Evolutionary conservation across 805 yeast genomes (phyloP), one percentile per base, ranked within the genome.

Genomic region (Barnettozyma californica): DNA sequence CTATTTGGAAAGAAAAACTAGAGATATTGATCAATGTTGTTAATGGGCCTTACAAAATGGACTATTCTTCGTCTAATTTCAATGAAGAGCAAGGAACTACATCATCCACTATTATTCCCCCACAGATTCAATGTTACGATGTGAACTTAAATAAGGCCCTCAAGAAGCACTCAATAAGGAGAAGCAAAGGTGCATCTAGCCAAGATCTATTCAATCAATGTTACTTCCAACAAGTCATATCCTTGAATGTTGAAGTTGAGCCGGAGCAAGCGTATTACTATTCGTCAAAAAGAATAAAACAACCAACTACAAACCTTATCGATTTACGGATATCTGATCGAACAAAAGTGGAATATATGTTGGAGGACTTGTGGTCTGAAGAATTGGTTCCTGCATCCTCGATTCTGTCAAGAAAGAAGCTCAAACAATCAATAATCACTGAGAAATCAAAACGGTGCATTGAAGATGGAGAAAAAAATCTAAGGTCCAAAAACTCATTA

Each of bases 1-100:
- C 49, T 0, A 47, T 66, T 0, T 81, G 86, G 86, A 46, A 49
- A 9, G 68, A 69, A 33, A 55, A 64, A 29, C 44, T 69, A 13
- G 56, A 54, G n/a, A 43, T 65, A 2, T 55, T 67, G 50, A 61
- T 64, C 0, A 48, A 59, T 43, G 37, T 49, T 38, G 65, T 66
- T 4, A 62, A 64, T 47, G 71, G 70, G 1, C 68, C 70, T 3
- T 66, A 67, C 48, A 43, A 39, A 4, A 57, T 65, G 48, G 68
- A 70, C 20, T 62, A 60, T 44, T 54, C 63, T 2, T 45, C 58
- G 1, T 61, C 65, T 2, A 43, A 43, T 16, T 45, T 53, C 35
- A 53, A 56, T 33, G 55, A 56, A 23, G 63, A 60, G 23, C 54
- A 50, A 21, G 60, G 60, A 1, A 57, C 57, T 2, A 46, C 34